Conservation (phyloP, 495 filamentous ascomycete genomes). For the Margaritispora aquatica region DNA sequence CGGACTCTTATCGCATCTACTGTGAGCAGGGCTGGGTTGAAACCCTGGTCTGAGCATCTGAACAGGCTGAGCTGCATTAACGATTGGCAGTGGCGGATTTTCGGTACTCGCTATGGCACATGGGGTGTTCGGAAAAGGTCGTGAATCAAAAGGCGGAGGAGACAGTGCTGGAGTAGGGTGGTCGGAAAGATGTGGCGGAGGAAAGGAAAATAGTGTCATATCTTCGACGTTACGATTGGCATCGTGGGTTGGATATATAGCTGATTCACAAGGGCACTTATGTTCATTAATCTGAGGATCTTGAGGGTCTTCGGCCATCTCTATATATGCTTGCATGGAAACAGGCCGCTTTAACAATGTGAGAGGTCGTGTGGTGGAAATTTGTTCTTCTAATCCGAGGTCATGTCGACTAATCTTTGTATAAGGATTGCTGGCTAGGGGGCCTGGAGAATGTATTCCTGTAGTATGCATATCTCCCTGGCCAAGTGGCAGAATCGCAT, state of each 20-base stretch:
- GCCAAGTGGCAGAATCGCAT: background rate
- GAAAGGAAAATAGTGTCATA: background rate
- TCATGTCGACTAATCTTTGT: background rate
- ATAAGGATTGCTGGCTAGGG: background rate
- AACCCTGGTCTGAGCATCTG: background rate
- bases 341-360: background rate
- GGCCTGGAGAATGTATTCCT: background rate
- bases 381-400: background rate
- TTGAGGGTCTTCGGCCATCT: background rate
- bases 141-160: background rate
- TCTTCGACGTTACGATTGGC: background rate
- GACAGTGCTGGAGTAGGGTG: background rate
- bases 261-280: too few species aligned
- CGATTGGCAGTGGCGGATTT: background rate
- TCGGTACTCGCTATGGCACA: background rate
- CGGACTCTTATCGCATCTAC: background rate
- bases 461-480: background rate
- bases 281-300: background rate
- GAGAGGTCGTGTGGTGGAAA: background rate
- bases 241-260: background rate
- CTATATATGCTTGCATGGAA: background rate
- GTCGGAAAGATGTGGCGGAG: background rate
- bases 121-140: background rate
- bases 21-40: background rate
- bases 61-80: background rate